A percentile compares a stretch with the other conserved stretches of the same genome.
Conservation (phyloP, 2,329 filamentous ascomycete species). For the Dichotomopilus funicola region DNA sequence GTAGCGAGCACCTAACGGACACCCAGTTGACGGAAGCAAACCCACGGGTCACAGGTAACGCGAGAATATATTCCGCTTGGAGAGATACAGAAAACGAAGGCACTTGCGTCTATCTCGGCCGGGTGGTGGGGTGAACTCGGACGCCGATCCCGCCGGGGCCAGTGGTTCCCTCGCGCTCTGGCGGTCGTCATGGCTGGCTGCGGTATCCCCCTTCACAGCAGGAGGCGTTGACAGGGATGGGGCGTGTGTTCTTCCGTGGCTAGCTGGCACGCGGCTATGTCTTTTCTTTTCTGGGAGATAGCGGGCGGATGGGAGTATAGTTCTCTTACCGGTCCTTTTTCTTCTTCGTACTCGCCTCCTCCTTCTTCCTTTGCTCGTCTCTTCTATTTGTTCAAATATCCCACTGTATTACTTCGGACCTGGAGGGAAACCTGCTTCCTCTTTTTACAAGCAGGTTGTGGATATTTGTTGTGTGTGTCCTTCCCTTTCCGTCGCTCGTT, state of each 20-base stretch:
- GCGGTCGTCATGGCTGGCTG: conserved; percentile 1
- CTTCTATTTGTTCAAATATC: conserved; percentile 3
- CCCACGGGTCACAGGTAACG: too few relatives aligned
- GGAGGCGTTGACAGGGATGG: conserved; percentile 11
- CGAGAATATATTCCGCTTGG: too few relatives aligned
- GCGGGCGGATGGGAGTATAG: too few relatives aligned
- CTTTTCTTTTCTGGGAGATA: too few relatives aligned
- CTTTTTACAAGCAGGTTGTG: not conserved
- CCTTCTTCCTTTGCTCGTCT: not conserved
- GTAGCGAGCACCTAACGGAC: too few relatives aligned
- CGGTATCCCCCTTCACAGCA: conserved; percentile 8
- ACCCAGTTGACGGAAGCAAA: too few relatives aligned
- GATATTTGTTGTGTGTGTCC: not conserved
- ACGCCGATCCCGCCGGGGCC: conserved; percentile 5
- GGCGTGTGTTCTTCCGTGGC: too few relatives aligned
- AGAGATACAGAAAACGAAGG: too few relatives aligned
- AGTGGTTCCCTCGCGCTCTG: conserved; percentile 2
- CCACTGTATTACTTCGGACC: conserved; percentile 9
- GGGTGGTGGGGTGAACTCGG: not conserved
- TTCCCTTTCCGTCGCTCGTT: conserved; percentile 15
- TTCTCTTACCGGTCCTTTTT: not conserved
- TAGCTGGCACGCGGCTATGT: too few relatives aligned
- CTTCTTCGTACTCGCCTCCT: not conserved
- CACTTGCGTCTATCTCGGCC: too few relatives aligned
- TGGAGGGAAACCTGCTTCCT: conserved; percentile 1